Percentiles rank a stretch among this genome's conserved stretches.
Evolutionary conservation across 768 basidiomycete species (phyloP).

Genomic region (Podaxis sp.): DNA sequence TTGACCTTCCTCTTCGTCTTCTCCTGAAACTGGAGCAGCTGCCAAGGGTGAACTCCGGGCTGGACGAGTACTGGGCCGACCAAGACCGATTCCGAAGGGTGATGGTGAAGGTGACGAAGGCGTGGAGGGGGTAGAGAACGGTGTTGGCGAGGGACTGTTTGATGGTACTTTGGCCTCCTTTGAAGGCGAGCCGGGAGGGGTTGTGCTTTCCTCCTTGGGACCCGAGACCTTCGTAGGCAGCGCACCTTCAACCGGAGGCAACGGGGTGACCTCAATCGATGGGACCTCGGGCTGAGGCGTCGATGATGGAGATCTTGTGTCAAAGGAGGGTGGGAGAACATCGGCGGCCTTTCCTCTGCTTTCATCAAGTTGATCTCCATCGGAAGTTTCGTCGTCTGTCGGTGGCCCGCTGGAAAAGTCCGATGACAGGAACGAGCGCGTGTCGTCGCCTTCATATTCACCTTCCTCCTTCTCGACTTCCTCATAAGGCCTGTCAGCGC

Average conservation of each 20-base stretch:
- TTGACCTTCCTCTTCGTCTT: conserved; percentile 33
- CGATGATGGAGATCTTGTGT: conserved; percentile 49
- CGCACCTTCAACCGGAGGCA: conserved; percentile 24
- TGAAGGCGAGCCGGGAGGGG: conserved; percentile 61
- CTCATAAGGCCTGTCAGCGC: conserved; percentile 13
- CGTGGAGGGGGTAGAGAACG: conserved; percentile 26
- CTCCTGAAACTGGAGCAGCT: conserved; percentile 40
- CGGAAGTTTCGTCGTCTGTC: conserved; percentile 23
- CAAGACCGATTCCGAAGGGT: conserved; percentile 42
- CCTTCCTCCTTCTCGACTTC: conserved; percentile 19
- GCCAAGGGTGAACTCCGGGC: conserved; percentile 76
- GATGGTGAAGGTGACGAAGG: conserved; percentile 27
- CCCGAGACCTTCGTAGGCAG: conserved; percentile 23
- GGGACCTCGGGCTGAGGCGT: conserved; percentile 55
- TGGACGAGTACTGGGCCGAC: conserved; percentile 62
- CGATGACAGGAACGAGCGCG: conserved; percentile 28
- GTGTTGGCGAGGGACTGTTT: conserved; percentile 29
- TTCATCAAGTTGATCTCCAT: conserved; percentile 5
- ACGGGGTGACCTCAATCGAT: conserved; percentile 32
- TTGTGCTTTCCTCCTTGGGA: conserved; percentile 44
- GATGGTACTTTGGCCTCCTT: conserved; percentile 32
- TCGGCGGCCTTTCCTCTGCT: not conserved
- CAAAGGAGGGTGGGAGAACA: conserved; percentile 17
- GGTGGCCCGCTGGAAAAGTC: conserved; percentile 28
- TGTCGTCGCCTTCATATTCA: conserved; percentile 24